Conservation (phyloP, 1,139 yeast genomes). For the Lodderomyces jiufengensis region DNA sequence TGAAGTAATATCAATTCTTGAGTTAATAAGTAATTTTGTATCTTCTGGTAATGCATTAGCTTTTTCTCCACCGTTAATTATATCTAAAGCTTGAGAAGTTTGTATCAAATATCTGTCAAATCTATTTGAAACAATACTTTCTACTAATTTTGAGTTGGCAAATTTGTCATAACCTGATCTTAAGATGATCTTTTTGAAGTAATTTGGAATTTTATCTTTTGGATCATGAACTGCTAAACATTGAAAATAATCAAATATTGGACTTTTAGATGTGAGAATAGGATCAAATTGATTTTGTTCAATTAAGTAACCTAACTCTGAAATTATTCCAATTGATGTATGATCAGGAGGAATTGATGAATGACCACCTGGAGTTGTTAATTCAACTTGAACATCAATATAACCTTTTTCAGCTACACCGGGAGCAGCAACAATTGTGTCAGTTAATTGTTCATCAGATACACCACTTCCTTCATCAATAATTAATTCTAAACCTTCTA, state of each 20-base stretch:
- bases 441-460: slow-evolving; percentile 23
- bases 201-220: slow-evolving; percentile 17
- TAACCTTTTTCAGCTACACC: slow-evolving; percentile 44
- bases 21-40: slow-evolving; percentile 29
- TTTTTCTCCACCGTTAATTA: slow-evolving; percentile 37
- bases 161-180: slow-evolving; percentile 32
- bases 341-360: slow-evolving; percentile 46
- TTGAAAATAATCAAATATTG: slow-evolving; percentile 29
- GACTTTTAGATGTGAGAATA: slow-evolving; percentile 30
- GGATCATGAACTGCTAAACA: slow-evolving; percentile 36
- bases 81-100: slow-evolving; percentile 39
- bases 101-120: slow-evolving; percentile 25
- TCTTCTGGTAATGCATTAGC: slow-evolving; percentile 42
- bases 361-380: slow-evolving; percentile 45
- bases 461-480: slow-evolving; percentile 44
- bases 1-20: slow-evolving; percentile 28
- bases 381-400: slow-evolving; percentile 28
- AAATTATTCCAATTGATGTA: slow-evolving; percentile 42
- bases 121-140: slow-evolving; percentile 15
- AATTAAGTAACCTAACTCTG: slow-evolving; percentile 36
- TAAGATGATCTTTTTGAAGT: slow-evolving; percentile 25
- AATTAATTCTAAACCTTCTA: slow-evolving; percentile 12
- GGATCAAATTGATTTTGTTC: slow-evolving; percentile 38
- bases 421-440: slow-evolving; percentile 35
- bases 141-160: slow-evolving; percentile 28